Percentiles rank a stretch among this genome's conserved stretches.
Conservation (phyloP, 1,284 basidiomycete species). For the Hymenochaete sp. region DNA sequence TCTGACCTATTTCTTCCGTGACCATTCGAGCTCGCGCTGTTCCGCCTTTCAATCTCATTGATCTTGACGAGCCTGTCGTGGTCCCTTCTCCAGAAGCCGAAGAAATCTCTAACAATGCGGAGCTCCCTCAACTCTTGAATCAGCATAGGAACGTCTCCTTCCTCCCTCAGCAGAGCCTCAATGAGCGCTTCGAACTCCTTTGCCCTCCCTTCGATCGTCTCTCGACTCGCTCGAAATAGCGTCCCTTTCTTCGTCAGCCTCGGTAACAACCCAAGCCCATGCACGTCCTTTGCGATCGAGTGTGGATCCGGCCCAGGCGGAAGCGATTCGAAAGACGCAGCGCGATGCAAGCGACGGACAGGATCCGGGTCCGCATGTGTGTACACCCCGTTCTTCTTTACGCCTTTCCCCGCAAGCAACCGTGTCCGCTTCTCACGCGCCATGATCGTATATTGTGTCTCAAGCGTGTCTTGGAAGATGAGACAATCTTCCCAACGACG, state of each 20-base stretch:
- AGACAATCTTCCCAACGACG: slow-evolving; percentile 74
- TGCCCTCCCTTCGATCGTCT: slow-evolving; percentile 55
- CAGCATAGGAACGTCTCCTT: slow-evolving; percentile 49
- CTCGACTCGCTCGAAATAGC: slow-evolving; percentile 58
- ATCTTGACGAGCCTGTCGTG: slow-evolving; percentile 45
- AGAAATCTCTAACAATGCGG: slow-evolving; percentile 59
- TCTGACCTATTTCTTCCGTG: slow-evolving; percentile 10
- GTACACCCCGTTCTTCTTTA: slow-evolving; percentile 67
- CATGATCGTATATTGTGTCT: slow-evolving; percentile 50
- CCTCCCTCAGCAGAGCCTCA: slow-evolving; percentile 41
- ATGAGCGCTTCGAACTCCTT: slow-evolving; percentile 52
- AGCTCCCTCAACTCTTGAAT: slow-evolving; percentile 55
- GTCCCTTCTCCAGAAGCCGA: slow-evolving; percentile 66
- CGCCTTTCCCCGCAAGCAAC: slow-evolving; percentile 58
- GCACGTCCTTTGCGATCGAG: slow-evolving; percentile 57
- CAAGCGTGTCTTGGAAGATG: slow-evolving; percentile 60
- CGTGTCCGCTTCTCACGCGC: slow-evolving; percentile 57
- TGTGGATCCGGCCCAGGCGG: slow-evolving; percentile 72
- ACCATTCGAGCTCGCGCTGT: neutral
- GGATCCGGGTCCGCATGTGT: slow-evolving; percentile 47
- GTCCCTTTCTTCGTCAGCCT: slow-evolving; percentile 60
- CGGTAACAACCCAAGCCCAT: slow-evolving; percentile 55
- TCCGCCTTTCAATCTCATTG: slow-evolving; percentile 9
- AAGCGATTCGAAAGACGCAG: slow-evolving; percentile 75
- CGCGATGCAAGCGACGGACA: slow-evolving; percentile 27